phyloP scores from a whole-genome alignment of 2,329 filamentous ascomycete species.

The Penicillium olsonii region DNA sequence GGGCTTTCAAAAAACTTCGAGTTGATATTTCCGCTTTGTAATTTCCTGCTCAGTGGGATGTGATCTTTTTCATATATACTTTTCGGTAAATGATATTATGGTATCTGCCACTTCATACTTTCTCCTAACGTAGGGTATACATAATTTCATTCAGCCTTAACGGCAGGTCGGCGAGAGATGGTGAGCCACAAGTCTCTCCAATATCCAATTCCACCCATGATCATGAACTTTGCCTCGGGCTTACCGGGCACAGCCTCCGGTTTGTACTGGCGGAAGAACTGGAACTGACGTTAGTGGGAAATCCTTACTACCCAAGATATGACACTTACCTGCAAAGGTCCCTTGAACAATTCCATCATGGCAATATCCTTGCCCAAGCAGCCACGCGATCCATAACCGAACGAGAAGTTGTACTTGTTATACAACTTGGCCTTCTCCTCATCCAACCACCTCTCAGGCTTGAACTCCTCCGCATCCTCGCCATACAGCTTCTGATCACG shows the following conservation, averaged over 20 bases:
- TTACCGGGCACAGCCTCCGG: slow-evolving; percentile 24
- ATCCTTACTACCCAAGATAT: not conserved
- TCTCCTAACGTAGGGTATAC: no score
- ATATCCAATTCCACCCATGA: slow-evolving; percentile 38
- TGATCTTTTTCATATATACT: not conserved
- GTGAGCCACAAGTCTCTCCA: slow-evolving; percentile 37
- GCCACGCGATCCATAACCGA: slow-evolving; percentile 52
- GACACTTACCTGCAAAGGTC: slow-evolving; percentile 32
- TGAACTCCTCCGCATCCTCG: slow-evolving; percentile 42
- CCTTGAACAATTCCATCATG: slow-evolving; percentile 56
- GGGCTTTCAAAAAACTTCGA: not conserved
- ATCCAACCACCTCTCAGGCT: slow-evolving; percentile 46
- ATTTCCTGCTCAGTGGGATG: not conserved
- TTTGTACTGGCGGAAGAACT: slow-evolving; percentile 36
- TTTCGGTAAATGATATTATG: slow-evolving; percentile 3
- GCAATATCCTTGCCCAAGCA: slow-evolving; percentile 55
- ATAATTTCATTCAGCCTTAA: slow-evolving; percentile 10
- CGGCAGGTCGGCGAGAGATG: slow-evolving; percentile 27
- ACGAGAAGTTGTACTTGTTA: slow-evolving; percentile 52
- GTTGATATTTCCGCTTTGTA: not conserved
- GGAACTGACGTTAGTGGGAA: not conserved
- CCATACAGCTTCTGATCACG: slow-evolving; percentile 46
- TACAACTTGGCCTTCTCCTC: slow-evolving; percentile 43
- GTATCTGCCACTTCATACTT: not conserved
- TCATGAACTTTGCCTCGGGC: slow-evolving; percentile 29